Conservation (phyloP, 2,329 filamentous ascomycete species). For the Diplocarpon mali region DNA sequence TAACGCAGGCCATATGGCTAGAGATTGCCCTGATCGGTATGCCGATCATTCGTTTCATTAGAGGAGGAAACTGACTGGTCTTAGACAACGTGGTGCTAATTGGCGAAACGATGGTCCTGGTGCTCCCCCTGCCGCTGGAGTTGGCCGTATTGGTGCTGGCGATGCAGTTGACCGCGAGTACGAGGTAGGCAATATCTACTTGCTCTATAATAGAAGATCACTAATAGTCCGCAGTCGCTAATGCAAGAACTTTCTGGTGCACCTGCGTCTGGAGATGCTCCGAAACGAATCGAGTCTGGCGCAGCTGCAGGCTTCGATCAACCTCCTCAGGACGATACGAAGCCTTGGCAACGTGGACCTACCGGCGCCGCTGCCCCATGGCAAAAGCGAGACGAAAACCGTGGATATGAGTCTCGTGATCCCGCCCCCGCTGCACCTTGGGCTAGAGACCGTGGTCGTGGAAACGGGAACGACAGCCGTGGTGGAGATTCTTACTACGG, state of each 20-base stretch:
- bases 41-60: not conserved
- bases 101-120: slow-evolving; percentile 71
- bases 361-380: slow-evolving; percentile 79
- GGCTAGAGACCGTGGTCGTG: slow-evolving; percentile 44
- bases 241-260: slow-evolving; percentile 89
- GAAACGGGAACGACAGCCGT: slow-evolving; percentile 30
- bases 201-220: not conserved
- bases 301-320: slow-evolving; percentile 49
- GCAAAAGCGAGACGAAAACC: slow-evolving; percentile 36
- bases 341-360: slow-evolving; percentile 82
- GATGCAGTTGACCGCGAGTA: slow-evolving; percentile 90
- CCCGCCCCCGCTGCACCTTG: slow-evolving; percentile 30
- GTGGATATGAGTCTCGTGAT: slow-evolving; percentile 30
- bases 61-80: slow-evolving; percentile 12
- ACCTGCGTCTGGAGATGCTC: slow-evolving; percentile 45
- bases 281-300: slow-evolving; percentile 77
- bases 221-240: slow-evolving; percentile 57
- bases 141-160: slow-evolving; percentile 58
- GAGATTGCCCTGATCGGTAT: slow-evolving; percentile 82
- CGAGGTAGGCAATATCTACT: slow-evolving; percentile 54
- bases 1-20: slow-evolving; percentile 95
- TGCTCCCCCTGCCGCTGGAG: slow-evolving; percentile 38
- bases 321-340: slow-evolving; percentile 44
- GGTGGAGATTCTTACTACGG: slow-evolving; percentile 38
- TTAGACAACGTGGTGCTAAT: slow-evolving; percentile 65